A percentile compares a stretch with the other conserved stretches of the same genome.
Evolutionary conservation across 2,329 filamentous ascomycete species (phyloP).

Genomic region (Coniella vitis): DNA sequence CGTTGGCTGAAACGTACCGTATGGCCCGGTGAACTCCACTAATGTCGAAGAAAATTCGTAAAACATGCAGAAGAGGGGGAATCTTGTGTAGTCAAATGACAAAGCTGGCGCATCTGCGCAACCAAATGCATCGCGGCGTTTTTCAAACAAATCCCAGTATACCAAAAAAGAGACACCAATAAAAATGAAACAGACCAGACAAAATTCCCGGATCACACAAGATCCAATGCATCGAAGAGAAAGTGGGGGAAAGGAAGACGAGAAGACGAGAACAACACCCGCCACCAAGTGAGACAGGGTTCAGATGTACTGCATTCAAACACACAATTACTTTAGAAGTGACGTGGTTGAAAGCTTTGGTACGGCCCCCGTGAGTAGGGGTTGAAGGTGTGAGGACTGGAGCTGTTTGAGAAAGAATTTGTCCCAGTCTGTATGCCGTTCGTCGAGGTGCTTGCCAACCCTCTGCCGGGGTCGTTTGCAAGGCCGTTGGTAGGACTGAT

Average conservation of each 20-base stretch:
- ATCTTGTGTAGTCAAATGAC: slow-evolving; percentile 8
- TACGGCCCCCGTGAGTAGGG: slow-evolving; percentile 4
- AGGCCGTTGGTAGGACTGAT: no score
- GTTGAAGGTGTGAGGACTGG: neutral
- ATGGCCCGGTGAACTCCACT: slow-evolving; percentile 12
- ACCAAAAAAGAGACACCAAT: neutral
- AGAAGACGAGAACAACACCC: no score
- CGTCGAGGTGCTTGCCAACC: no score
- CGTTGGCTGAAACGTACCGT: slow-evolving; percentile 2
- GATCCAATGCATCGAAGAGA: no score
- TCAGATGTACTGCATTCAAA: no score
- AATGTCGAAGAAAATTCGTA: slow-evolving; percentile 8
- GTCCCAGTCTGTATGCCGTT: neutral
- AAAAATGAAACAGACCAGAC: neutral
- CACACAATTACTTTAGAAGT: no score
- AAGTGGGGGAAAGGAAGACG: no score
- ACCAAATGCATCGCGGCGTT: slow-evolving; percentile 2
- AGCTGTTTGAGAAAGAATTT: neutral
- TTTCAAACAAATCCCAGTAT: slow-evolving; percentile 2
- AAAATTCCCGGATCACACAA: no score
- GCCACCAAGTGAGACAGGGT: no score
- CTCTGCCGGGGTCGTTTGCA: neutral
- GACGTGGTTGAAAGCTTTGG: neutral
- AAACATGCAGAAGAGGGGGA: slow-evolving; percentile 8
- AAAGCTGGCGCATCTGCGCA: slow-evolving; percentile 3